Base-by-base conservation (phyloP, 345 rosid genomes). In the Eucalyptus pumila region DNA sequence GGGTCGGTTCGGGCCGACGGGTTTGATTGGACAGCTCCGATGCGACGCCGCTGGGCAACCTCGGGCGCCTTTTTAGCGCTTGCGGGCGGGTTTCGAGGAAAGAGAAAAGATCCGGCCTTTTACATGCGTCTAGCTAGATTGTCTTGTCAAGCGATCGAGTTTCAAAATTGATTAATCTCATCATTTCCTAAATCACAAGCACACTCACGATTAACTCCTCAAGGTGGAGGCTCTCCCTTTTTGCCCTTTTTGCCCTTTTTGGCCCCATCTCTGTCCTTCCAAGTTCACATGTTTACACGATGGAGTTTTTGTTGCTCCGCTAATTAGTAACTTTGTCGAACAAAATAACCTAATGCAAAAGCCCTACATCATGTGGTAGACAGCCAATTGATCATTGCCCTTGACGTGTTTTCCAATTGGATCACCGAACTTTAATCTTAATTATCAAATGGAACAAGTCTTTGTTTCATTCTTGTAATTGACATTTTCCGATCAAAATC, bases 381-480 rank as follows among this genome's bases (percentile, higher is more conserved):
- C 1, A 3, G 12, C 37, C 44, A 40, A 69, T 32, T 21, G 40
- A 69, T 69, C 26, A 34, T 69, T 34, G 44, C 4, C 1, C 26
- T 11, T 0, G 1, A 3, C 1, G 1, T 3, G 45, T 21, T 37
- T 37, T 37, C 1, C 83, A 11, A 11, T 21, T 21, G 12, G 14
- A 11, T 37, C 15, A 1, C 27, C 7, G 3, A 21, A 37, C 27
- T 76, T 6, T 21, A 23, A 21, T 76, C 24, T 37, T 11, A 2
- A 1, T 37, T 3, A 6, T 6, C 0, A 0, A 23, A 76, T 2
- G 47, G 1, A 19, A 9, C 26, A 6, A 9, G 21, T 19, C 1
- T 34, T 34, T 2, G 0, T 2, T 34, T 69, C 21, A 0, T 9
- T 10, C 1, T 34, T 69, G 26, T 1, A 69, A 17, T 9, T 69